Evolutionary conservation across 768 basidiomycete genomes (phyloP), one percentile per base, ranked within the genome.

Genomic region (Auriculariales sp.): DNA sequence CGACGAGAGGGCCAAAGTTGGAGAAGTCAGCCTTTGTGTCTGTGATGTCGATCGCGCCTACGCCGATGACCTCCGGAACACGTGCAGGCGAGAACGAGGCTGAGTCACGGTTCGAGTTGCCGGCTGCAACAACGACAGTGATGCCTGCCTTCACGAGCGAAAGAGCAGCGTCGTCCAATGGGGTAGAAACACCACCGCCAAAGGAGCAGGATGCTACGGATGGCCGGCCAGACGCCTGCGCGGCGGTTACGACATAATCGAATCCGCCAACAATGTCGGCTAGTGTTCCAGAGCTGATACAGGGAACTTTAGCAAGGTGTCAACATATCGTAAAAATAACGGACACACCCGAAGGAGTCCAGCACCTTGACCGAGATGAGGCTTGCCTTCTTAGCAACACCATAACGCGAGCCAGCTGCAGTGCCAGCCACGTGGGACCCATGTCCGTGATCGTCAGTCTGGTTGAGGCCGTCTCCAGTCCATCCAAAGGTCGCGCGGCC

Each of bases 301-400:
- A 54, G 33, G 36, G 28, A 51, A 50, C 46, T 9, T 50, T 50
- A 31, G 51, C 30, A 32, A 47, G 47, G 47, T n/a, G n/a, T n/a
- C n/a, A n/a, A n/a, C n/a, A n/a, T n/a, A n/a, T n/a, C n/a, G n/a
- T n/a, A n/a, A n/a, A n/a, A n/a, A n/a, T n/a, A n/a, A n/a, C n/a
- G n/a, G 2, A 52, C 60, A 11, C 48, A 66, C 60, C 67, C 68
- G 24, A 45, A 39, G 48, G 68, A 66, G 44, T 58, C 59, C 49
- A 71, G 59, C 17, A 71, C 70, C 53, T 71, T 72, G 49, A 72
- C 68, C 2, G 69, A 67, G 50, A 70, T 62, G 48, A 71, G 47
- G 34, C 52, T 59, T 1, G 64, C 68, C 14, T 45, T 49, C 55
- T 67, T 62, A 19, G 68, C 66, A 17, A 68, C 60, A 44, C 68